Conservation (phyloP, 1,284 basidiomycete species). For the Ustilago curta region DNA sequence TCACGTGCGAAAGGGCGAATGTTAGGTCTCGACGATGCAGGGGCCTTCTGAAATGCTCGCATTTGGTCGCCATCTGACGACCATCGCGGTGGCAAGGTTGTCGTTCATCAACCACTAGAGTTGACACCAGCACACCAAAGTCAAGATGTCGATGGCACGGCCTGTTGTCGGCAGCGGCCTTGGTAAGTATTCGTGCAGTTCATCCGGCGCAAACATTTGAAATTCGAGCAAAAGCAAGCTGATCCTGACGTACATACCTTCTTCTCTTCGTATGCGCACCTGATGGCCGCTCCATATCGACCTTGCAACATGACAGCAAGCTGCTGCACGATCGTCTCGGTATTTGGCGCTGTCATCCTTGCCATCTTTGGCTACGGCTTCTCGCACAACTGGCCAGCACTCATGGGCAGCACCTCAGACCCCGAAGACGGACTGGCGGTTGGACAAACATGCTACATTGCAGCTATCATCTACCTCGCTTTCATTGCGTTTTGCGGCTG, state of each 20-base stretch:
- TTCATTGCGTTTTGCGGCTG: constrained; percentile 73
- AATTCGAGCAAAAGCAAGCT: not conserved
- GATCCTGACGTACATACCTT: not conserved
- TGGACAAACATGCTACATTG: constrained; percentile 71
- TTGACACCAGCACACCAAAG: not conserved
- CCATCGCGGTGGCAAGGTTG: not conserved
- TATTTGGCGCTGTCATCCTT: constrained; percentile 73
- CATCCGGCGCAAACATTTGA: not conserved
- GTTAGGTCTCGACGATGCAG: constrained; percentile 26
- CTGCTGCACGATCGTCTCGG: constrained; percentile 73
- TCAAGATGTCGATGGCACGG: constrained; percentile 41
- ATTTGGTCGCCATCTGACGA: constrained; percentile 11
- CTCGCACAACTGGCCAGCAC: constrained; percentile 70
- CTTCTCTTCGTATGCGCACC: not conserved
- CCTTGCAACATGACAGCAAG: constrained; percentile 68
- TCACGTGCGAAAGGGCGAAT: not conserved
- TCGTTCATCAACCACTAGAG: not conserved
- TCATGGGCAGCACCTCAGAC: constrained; percentile 72
- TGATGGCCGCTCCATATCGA: not conserved
- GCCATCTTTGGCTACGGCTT: constrained; percentile 67
- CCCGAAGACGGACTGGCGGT: constrained; percentile 71
- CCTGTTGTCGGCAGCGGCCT: constrained; percentile 59
- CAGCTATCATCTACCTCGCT: constrained; percentile 72
- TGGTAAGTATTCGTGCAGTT: constrained; percentile 30
- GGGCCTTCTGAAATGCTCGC: constrained; percentile 16